A percentile compares a stretch with the other conserved stretches of the same genome.
phyloP scores from a whole-genome alignment of 176 grass and related monocot species.

The Phoenix roebelenii region DNA sequence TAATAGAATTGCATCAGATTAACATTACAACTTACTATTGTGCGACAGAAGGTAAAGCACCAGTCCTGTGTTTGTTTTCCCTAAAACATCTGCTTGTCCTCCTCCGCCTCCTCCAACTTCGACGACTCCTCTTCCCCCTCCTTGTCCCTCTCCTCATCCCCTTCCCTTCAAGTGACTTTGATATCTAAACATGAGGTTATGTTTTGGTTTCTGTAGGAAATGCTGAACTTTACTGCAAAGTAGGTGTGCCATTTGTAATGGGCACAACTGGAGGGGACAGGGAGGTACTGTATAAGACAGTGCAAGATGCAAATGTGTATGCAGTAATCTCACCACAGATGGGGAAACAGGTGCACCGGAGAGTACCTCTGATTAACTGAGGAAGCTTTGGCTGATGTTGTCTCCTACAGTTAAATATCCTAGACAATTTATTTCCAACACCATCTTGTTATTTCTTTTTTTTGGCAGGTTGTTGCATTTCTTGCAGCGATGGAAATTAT shows the following conservation, averaged over 20 bases:
- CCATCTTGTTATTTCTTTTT: constrained; percentile 11
- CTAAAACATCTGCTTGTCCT: no score
- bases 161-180: neutral
- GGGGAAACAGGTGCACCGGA: constrained; percentile 49
- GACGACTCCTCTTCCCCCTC: neutral
- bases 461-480: constrained; percentile 69
- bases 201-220: constrained; percentile 41
- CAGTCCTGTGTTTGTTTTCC: no score
- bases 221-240: constrained; percentile 79
- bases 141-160: neutral
- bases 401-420: no score
- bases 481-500: constrained; percentile 66
- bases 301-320: constrained; percentile 64
- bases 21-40: no score
- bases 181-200: neutral
- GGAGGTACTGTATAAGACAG: constrained; percentile 55
- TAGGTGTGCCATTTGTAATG: constrained; percentile 93
- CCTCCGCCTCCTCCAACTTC: no score
- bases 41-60: no score
- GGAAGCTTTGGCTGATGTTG: no score
- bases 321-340: constrained; percentile 95
- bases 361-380: no score
- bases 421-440: no score
- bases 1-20: no score
- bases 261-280: constrained; percentile 79